Evolutionary conservation across 768 basidiomycete species (phyloP), one percentile per base, ranked within the genome.

Genomic region (Gelatoporia subvermispora): DNA sequence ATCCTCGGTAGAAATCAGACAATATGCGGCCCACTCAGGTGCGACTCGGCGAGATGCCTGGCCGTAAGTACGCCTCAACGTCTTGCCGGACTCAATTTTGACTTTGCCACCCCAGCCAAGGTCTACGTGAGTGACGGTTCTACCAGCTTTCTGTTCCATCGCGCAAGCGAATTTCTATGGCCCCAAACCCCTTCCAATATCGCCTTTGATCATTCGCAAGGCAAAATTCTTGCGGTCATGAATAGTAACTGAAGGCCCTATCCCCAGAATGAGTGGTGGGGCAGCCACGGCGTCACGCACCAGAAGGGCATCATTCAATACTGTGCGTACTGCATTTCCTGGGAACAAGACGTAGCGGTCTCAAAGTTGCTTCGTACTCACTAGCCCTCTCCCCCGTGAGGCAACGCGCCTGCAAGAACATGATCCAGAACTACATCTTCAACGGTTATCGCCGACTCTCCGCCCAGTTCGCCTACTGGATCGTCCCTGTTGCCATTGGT

Each of bases 231-330:
- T 13, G 5, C 28, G 28, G 28, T 31, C 28, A 7, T 31, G 7
- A 31, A 5, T 5, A 31, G 28, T 13, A 31, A 7, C 7, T 13
- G 28, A 5, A 31, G 7, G 28, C 13, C 28, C 13, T 31, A 7
- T 31, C 28, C 35, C 3, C 63, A 94, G 90, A 86, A 76, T 68
- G 73, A 84, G 44, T 96, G 93, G 93, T 96, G 93, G 92, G 93
- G 92, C 71, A 83, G 87, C 69, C 70, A 69, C 52, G 77, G 78
- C 51, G 71, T 76, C 38, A 74, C 74, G 58, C 83, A 81, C 64
- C 83, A 85, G 61, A 90, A 78, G 69, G 92, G 93, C 45, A 75
- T 94, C 50, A 72, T 79, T 43, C 70, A 75, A 60, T 96, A 95
- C 76, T 77, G 93, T 95, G 61, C 71, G 90, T 80, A 16, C 8